Evolutionary conservation across 2,329 filamentous ascomycete genomes (phyloP), one percentile per base, ranked within the genome.

Genomic region (Exophiala sp.): DNA sequence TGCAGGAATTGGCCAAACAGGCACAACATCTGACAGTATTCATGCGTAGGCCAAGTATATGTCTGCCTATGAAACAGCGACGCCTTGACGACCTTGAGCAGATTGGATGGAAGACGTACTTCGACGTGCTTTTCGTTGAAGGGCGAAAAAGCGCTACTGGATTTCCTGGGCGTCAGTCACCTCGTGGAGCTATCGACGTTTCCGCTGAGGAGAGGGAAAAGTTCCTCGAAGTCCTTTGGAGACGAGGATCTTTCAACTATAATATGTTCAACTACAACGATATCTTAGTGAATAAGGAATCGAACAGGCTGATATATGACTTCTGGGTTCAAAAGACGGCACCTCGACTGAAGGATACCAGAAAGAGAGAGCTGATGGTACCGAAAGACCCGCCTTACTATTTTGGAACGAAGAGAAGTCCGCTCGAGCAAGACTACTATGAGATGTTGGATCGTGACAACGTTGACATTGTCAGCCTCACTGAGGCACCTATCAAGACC

Each of bases 21-120:
- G 81, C 76, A 0, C 74, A 71, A 3, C 67, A 78, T 1, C 59
- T 88, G 11, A 76, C 69, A 2, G 63, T 69, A 1, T 71, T 86
- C 66, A 83, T 87, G 62, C 77, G 85, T 10, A 87, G 83, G 1
- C 84, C 85, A 0, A 88, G 87, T 59, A 68, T 84, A 5, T 80
- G 80, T 1, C 62, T 87, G 1, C 83, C 83, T 0, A 85, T 88
- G 81, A 71, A 74, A 2, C 75, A 79, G 54, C 68, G 71, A 2
- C 51, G 69, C 0, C 66, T 85, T 32, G 74, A 72, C 2, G 65
- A 65, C 7, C 72, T 76, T 50, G 78, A 75, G 54, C 76, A 80
- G 57, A 78, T 84, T 61, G 68, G 78, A 8, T 68, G 79, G 12
- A 62, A 63, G 1, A 77, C 79, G 60, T 59, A 58, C 9, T 68